Conservation (phyloP, 768 basidiomycete genomes). For the Xerocomus spinulosus region DNA sequence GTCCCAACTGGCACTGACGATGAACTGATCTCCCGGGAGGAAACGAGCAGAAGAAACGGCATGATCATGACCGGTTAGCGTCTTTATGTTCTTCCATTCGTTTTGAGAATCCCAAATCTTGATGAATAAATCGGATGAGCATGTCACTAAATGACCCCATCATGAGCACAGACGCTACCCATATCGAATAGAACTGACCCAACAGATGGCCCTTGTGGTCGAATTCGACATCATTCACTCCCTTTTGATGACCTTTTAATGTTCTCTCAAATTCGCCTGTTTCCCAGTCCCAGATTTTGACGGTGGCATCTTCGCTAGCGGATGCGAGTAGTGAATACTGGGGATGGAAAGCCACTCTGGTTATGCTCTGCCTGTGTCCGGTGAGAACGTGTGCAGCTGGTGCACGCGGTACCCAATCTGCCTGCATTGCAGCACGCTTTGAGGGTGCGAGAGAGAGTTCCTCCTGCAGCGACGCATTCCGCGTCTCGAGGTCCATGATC, state of each 20-base stretch:
- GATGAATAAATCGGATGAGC: slow-evolving; percentile 85
- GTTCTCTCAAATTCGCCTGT: slow-evolving; percentile 91
- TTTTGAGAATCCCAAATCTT: slow-evolving; percentile 90
- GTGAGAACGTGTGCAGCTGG: slow-evolving; percentile 75
- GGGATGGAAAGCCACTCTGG: slow-evolving; percentile 81
- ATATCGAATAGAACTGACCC: slow-evolving; percentile 43
- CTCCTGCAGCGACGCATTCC: slow-evolving; percentile 77
- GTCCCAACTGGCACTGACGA: slow-evolving; percentile 87
- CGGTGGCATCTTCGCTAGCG: slow-evolving; percentile 82
- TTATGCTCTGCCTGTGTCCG: slow-evolving; percentile 75
- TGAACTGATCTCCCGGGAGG: slow-evolving; percentile 75
- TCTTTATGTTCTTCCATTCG: slow-evolving; percentile 87
- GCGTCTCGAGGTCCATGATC: slow-evolving; percentile 94
- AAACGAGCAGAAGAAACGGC: slow-evolving; percentile 84
- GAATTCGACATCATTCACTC: slow-evolving; percentile 83
- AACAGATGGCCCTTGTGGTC: slow-evolving; percentile 80
- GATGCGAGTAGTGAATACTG: slow-evolving; percentile 77
- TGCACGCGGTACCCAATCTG: slow-evolving; percentile 86
- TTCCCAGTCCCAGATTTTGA: slow-evolving; percentile 98
- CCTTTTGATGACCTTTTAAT: slow-evolving; percentile 87
- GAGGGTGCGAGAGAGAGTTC: slow-evolving; percentile 48
- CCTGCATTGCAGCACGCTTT: slow-evolving; percentile 55
- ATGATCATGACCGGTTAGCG: slow-evolving; percentile 87
- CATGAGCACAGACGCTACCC: background rate
- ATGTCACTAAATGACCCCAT: slow-evolving; percentile 36